These are phyloP conservation scores for Thraustochytrium striatum DNA, from an alignment of 352 stramenopile species.

Conservation along the genomic window DNA sequence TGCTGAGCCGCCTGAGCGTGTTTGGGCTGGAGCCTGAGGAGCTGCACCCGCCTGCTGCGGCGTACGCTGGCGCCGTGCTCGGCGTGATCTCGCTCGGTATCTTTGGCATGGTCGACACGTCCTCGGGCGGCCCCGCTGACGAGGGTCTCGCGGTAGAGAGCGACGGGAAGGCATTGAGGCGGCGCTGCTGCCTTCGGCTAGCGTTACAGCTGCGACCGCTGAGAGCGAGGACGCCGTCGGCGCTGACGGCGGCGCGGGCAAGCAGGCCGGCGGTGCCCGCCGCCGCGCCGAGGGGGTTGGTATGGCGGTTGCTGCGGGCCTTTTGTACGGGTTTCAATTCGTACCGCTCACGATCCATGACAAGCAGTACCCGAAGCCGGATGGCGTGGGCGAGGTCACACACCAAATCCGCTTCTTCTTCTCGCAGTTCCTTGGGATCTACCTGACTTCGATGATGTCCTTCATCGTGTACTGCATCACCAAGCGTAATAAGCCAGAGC, in stretches of 20 bases:
- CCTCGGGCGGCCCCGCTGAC: not conserved
- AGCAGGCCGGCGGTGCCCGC: not conserved
- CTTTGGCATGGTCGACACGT: not conserved
- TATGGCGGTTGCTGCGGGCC: constrained; percentile 24
- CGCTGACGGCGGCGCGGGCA: not conserved
- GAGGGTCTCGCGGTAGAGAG: too few relatives aligned
- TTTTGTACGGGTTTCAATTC: constrained; percentile 41
- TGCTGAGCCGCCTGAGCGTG: not conserved
- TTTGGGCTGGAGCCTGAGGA: constrained; percentile 35
- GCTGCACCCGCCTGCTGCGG: not conserved
- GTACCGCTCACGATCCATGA: constrained; percentile 26
- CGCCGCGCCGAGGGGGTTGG: not conserved
- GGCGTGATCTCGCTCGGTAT: constrained; percentile 25
- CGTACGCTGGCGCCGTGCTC: constrained; percentile 19
- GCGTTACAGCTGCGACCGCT: too few relatives aligned
- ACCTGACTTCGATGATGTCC: constrained; percentile 13
- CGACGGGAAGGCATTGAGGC: too few relatives aligned
- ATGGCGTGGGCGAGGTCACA: constrained; percentile 12
- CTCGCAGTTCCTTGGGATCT: constrained; percentile 49
- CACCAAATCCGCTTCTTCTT: constrained; percentile 40
- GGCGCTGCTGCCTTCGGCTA: too few relatives aligned
- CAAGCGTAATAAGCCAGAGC: not conserved
- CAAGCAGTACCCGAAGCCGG: constrained; percentile 36
- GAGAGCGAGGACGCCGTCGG: not conserved
- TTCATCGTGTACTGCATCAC: constrained; percentile 22